These are phyloP conservation scores for Elymus sibiricus DNA, from an alignment of 176 grass and related monocot species.

Conservation along the genomic window DNA sequence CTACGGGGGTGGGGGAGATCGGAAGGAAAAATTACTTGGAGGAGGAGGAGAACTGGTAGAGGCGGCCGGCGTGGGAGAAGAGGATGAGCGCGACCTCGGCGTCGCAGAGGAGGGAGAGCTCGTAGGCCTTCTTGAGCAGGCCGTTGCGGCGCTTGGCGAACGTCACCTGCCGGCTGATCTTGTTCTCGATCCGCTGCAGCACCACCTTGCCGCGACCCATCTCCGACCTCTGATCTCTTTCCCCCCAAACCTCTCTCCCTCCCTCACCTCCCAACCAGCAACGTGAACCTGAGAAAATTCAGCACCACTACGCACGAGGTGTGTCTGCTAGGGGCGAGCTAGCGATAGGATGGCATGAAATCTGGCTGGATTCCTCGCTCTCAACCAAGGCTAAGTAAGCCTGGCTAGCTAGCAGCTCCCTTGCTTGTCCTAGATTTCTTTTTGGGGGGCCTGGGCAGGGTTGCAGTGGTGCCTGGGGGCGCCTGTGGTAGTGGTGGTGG, in stretches of 20 bases:
- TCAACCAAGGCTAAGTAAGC: background rate
- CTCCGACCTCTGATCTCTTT: background rate
- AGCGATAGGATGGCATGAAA: background rate
- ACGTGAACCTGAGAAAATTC: background rate
- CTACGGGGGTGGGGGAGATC: background rate
- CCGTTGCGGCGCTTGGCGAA: slow-evolving; percentile 82
- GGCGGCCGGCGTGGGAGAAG: slow-evolving; percentile 70
- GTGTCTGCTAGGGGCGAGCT: background rate
- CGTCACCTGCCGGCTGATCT: slow-evolving; percentile 88
- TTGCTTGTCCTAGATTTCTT: background rate
- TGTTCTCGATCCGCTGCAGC: slow-evolving; percentile 91
- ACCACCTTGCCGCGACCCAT: slow-evolving; percentile 83
- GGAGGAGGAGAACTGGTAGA: slow-evolving; percentile 68
- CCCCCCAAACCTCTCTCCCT: background rate
- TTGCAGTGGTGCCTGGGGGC: background rate
- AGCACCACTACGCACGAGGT: background rate
- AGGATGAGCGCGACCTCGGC: slow-evolving; percentile 74
- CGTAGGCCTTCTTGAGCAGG: slow-evolving; percentile 87
- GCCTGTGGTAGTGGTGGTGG: slow-evolving; percentile 18
- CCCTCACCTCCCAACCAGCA: background rate
- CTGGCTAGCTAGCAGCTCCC: background rate
- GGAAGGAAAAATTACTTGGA: slow-evolving; percentile 27
- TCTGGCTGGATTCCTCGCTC: background rate
- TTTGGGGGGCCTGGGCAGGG: background rate
- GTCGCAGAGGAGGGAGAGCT: slow-evolving; percentile 82